These are phyloP conservation scores for Botryosphaeria dothidea DNA, from an alignment of 2,329 filamentous ascomycete genomes.

Conservation along the genomic window DNA sequence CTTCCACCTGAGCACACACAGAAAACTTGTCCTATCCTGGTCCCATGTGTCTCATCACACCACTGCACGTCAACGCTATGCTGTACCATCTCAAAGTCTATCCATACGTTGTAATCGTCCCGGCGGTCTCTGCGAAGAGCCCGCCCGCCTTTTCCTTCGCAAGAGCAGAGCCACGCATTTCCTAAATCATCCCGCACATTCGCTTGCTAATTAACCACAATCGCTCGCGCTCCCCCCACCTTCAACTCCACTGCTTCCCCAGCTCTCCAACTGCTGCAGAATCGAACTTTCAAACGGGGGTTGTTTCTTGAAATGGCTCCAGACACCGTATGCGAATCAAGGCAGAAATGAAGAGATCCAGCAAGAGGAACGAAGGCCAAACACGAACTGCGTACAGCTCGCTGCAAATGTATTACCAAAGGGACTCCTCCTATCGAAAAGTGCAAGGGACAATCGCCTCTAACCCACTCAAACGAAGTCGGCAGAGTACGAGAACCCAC, in stretches of 20 bases:
- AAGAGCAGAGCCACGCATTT: background rate
- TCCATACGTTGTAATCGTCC: slow-evolving; percentile 13
- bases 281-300: slow-evolving; percentile 6
- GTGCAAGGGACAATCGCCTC: background rate
- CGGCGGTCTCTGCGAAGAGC: background rate
- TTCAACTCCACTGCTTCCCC: background rate
- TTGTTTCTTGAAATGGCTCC: slow-evolving; percentile 14
- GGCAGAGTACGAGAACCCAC: slow-evolving; percentile 95
- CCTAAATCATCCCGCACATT: background rate
- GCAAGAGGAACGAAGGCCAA: slow-evolving; percentile 14
- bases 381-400: background rate
- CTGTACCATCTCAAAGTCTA: slow-evolving; percentile 8
- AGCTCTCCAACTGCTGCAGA: background rate
- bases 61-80: background rate
- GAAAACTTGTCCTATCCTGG: background rate
- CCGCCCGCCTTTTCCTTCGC: background rate
- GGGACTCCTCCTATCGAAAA: background rate
- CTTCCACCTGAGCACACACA: background rate
- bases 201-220: slow-evolving; percentile 13
- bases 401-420: slow-evolving; percentile 12
- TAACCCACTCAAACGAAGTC: slow-evolving; percentile 65
- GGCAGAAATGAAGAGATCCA: background rate
- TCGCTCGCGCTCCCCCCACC: background rate
- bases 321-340: slow-evolving; percentile 14
- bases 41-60: background rate